Conservation (phyloP, 1,284 basidiomycete genomes). For the Moniliophthora roreri region DNA sequence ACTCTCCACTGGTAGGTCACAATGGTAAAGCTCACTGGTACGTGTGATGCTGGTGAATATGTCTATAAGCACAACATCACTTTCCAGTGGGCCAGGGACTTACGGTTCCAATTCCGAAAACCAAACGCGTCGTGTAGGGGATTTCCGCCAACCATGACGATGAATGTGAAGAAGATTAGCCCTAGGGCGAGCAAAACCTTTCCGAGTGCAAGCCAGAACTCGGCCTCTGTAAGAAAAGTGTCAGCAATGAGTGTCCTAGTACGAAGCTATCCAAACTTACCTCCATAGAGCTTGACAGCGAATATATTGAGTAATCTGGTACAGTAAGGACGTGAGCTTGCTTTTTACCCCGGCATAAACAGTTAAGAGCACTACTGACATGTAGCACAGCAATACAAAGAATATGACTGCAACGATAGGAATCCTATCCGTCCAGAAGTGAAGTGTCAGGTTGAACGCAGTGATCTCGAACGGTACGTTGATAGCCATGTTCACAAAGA, state of each 20-base stretch:
- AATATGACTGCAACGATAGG: constrained; percentile 40
- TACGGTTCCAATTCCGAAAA: constrained; percentile 57
- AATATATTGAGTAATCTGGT: constrained; percentile 42
- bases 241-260: too few relatives aligned
- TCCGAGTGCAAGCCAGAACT: constrained; percentile 52
- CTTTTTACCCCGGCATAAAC: not conserved
- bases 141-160: constrained; percentile 69
- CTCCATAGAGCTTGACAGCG: constrained; percentile 50
- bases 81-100: constrained; percentile 14
- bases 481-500: constrained; percentile 43
- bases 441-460: constrained; percentile 44
- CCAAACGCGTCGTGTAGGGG: constrained; percentile 63
- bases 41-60: not conserved
- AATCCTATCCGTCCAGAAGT: constrained; percentile 51
- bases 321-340: too few relatives aligned
- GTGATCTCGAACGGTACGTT: constrained; percentile 47
- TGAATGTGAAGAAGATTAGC: constrained; percentile 57
- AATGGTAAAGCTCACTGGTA: constrained; percentile 18
- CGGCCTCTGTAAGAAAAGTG: too few relatives aligned
- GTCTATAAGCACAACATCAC: not conserved
- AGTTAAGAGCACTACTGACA: constrained; percentile 27
- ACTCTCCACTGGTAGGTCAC: too few relatives aligned
- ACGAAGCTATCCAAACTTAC: too few relatives aligned
- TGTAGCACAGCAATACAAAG: constrained; percentile 37
- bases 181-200: constrained; percentile 61